Conservation (phyloP, 345 rosid species). For the Pseudoturritis turrita region DNA sequence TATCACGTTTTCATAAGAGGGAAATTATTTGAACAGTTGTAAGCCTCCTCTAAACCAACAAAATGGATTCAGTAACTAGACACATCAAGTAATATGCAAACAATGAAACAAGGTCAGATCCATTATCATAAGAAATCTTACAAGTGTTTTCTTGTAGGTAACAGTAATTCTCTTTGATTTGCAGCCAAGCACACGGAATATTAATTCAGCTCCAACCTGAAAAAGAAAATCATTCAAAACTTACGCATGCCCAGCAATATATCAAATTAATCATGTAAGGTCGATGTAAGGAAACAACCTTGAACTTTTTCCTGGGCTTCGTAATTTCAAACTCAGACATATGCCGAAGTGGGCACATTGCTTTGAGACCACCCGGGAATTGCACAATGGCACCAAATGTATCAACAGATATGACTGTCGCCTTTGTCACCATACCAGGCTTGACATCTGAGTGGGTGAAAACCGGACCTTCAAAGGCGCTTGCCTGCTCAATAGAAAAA, state of each 20-base stretch:
- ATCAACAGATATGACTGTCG: slow-evolving; percentile 69
- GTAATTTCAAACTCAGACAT: slow-evolving; percentile 94
- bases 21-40: not conserved
- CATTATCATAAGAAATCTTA: slow-evolving; percentile 39
- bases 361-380: slow-evolving; percentile 95
- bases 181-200: slow-evolving; percentile 94
- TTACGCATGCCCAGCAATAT: slow-evolving; percentile 18
- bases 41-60: slow-evolving; percentile 12
- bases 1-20: not conserved
- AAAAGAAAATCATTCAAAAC: slow-evolving; percentile 1
- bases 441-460: slow-evolving; percentile 93
- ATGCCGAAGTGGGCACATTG: slow-evolving; percentile 89
- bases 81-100: slow-evolving; percentile 10
- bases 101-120: slow-evolving; percentile 8
- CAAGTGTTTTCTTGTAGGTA: slow-evolving; percentile 93
- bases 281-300: slow-evolving; percentile 43
- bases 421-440: slow-evolving; percentile 93
- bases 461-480: slow-evolving; percentile 91
- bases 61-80: slow-evolving; percentile 6
- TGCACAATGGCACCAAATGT: slow-evolving; percentile 92
- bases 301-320: slow-evolving; percentile 83
- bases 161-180: slow-evolving; percentile 94
- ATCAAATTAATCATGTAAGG: not conserved
- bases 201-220: slow-evolving; percentile 86
- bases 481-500: slow-evolving; percentile 54